Evolutionary conservation across 768 basidiomycete species (phyloP).

Genomic region (Lactarius hatsudake): DNA sequence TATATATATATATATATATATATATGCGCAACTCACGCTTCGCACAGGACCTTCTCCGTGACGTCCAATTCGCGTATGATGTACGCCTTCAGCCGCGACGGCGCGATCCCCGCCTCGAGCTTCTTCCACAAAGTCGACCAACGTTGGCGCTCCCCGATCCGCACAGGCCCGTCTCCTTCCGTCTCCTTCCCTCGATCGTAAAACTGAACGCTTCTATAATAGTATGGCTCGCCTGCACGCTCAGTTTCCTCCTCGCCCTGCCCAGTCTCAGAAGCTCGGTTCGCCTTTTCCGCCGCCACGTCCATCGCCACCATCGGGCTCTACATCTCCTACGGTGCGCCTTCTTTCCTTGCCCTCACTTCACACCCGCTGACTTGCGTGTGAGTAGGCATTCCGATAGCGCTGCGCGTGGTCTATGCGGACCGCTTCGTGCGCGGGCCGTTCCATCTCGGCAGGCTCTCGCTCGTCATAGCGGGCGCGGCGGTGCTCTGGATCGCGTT

Average conservation of each 20-base stretch:
- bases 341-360: not conserved
- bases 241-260: constrained; percentile 71
- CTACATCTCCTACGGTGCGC: constrained; percentile 68
- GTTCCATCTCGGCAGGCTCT: constrained; percentile 66
- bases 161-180: constrained; percentile 50
- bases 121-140: constrained; percentile 65
- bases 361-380: too few species aligned
- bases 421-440: constrained; percentile 62
- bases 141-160: constrained; percentile 59
- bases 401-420: constrained; percentile 59
- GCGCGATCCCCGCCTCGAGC: constrained; percentile 63
- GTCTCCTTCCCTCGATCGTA: not conserved
- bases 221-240: constrained; percentile 78
- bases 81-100: constrained; percentile 78
- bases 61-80: constrained; percentile 82
- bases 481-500: constrained; percentile 70
- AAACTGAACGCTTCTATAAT: not conserved
- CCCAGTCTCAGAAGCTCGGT: constrained; percentile 72
- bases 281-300: constrained; percentile 57
- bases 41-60: constrained; percentile 63
- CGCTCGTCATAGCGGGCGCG: constrained; percentile 54
- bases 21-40: not conserved
- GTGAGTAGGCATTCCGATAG: constrained; percentile 63
- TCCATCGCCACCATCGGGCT: constrained; percentile 71
- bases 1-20: too few species aligned